Evolutionary conservation across 2,329 filamentous ascomycete species (phyloP), one percentile per base, ranked within the genome.

Genomic region (Davidsoniella eucalypti): DNA sequence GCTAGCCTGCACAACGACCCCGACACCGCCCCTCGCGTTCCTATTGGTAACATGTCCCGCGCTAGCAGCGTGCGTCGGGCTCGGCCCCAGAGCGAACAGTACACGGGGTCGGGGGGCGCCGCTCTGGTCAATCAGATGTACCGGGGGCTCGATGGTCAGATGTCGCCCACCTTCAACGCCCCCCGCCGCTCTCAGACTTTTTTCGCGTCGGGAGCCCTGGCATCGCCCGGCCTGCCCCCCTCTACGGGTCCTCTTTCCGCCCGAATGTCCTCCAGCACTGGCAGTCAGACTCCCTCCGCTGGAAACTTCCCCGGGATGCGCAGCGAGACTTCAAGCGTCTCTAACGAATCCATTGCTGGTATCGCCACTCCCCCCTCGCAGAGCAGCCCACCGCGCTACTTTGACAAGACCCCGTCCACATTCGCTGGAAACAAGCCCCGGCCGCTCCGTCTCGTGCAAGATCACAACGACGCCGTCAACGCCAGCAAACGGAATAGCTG

Each of bases 101-200:
- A 68, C 59, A 73, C 73, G 0, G 67, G 67, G 42, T 80, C 79
- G 16, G 54, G 54, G n/a, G 52, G 52, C 43, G 78, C 74, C 53
- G 76, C 94, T 26, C 37, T 56, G 47, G 82, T 94, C 45, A 86
- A 85, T 58, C 87, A 88, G 64, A 94, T 94, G 84, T 93, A 93
- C 67, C 82, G 81, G 59, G 82, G 82, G 12, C 75, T 79, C 8
- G 75, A 82, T 18, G 73, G 76, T 3, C 73, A 78, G 7, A 69
- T 75, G 41, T 82, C 80, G 18, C 72, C 77, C 42, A 68, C 73
- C 3, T 66, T 80, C 23, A 68, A 68, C 56, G 69, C 78, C 63
- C 67, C 78, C 58, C 67, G 80, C 54, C 68, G 75, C 61, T 75
- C 76, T 55, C 71, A 76, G 59, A 78, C 76, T 29, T 83, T 83